Conservation (phyloP, 1,284 basidiomycete species). For the Prillingera fragicola region DNA sequence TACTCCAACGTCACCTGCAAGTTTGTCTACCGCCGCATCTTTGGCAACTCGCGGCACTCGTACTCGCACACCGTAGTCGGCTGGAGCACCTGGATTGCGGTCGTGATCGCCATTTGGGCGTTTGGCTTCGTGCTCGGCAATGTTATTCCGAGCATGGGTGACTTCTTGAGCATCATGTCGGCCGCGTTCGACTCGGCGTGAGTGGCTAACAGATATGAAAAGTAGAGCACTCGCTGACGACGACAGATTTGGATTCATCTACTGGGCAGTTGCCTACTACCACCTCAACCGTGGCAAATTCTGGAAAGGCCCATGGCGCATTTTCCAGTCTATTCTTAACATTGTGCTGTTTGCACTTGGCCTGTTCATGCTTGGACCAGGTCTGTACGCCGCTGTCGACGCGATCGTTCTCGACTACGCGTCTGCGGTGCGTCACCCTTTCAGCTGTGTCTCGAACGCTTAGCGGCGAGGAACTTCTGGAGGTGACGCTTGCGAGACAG, state of each 20-base stretch:
- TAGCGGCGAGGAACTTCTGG: too few relatives aligned
- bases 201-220: too few relatives aligned
- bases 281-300: slow-evolving; percentile 45
- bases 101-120: slow-evolving; percentile 57
- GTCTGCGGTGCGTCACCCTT: slow-evolving; percentile 18
- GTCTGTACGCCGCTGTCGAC: slow-evolving; percentile 50
- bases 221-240: too few relatives aligned
- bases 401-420: slow-evolving; percentile 47
- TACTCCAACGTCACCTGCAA: slow-evolving; percentile 43
- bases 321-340: slow-evolving; percentile 38
- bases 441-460: slow-evolving; percentile 23
- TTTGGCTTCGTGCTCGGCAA: slow-evolving; percentile 59
- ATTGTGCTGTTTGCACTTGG: slow-evolving; percentile 46
- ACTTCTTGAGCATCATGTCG: slow-evolving; percentile 48
- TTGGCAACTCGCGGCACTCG: slow-evolving; percentile 52
- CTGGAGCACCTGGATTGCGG: slow-evolving; percentile 58
- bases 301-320: slow-evolving; percentile 28
- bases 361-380: slow-evolving; percentile 51
- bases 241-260: slow-evolving; percentile 49
- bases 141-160: slow-evolving; percentile 50
- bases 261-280: slow-evolving; percentile 51
- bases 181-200: slow-evolving; percentile 38
- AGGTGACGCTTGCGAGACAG: too few relatives aligned
- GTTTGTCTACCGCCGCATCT: slow-evolving; percentile 46
- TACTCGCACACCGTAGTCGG: slow-evolving; percentile 57